A percentile compares a stretch with the other conserved stretches of the same genome.
Conservation (phyloP, 2,329 filamentous ascomycete genomes). For the Monosporascus sp. region DNA sequence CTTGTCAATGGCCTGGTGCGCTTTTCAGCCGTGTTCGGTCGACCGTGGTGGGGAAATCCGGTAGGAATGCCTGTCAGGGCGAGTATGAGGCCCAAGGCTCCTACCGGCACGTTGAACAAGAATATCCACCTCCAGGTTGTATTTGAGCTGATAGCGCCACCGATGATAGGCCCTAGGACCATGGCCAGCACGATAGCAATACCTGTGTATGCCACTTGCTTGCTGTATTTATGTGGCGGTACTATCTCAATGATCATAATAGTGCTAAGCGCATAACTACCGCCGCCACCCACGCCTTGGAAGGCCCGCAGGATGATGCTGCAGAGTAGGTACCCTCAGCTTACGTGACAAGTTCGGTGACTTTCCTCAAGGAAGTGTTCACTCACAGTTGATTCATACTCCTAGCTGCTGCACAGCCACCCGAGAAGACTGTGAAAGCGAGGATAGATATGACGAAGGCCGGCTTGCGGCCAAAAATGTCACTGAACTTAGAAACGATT, state of each 20-base stretch:
- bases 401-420: conserved; percentile 1
- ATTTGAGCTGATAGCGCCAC: background rate
- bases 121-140: conserved; percentile 1
- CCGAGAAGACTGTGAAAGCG: conserved; percentile 2
- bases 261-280: conserved; percentile 1
- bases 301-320: background rate
- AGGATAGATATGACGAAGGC: background rate
- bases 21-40: background rate
- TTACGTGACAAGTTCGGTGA: background rate
- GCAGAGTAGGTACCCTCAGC: background rate
- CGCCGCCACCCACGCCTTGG: background rate
- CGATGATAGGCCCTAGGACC: background rate
- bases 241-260: conserved; percentile 3
- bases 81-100: background rate
- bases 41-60: background rate
- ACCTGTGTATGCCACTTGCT: background rate
- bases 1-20: background rate
- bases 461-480: conserved; percentile 3
- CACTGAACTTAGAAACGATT: conserved; percentile 1
- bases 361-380: background rate
- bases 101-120: conserved; percentile 2
- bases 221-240: background rate
- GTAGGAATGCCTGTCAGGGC: background rate
- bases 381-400: conserved; percentile 4
- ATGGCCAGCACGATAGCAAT: background rate